Evolutionary conservation across 257 asterid species (phyloP).

Genomic region (Solanum gracilifrons): DNA sequence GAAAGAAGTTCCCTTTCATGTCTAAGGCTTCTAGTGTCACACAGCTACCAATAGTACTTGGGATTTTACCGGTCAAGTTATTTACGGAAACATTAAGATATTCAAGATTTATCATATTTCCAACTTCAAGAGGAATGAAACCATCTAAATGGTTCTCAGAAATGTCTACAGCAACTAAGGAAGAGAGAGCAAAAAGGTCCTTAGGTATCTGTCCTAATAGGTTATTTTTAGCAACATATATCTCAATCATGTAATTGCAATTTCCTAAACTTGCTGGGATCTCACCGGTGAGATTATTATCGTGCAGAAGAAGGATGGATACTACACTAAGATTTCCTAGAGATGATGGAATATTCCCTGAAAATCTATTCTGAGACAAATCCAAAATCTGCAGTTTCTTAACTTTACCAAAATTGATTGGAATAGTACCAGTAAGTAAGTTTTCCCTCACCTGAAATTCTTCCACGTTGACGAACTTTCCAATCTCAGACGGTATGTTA

Average conservation of each 20-base stretch:
- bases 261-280: conserved; percentile 10
- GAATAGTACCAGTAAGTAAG: conserved; percentile 12
- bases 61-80: conserved; percentile 8
- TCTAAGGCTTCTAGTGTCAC: conserved; percentile 1
- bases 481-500: conserved; percentile 10
- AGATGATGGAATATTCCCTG: conserved; percentile 4
- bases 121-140: conserved; percentile 13
- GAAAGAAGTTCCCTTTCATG: conserved; percentile 6
- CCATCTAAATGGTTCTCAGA: conserved; percentile 11
- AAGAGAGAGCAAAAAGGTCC: conserved; percentile 5
- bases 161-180: conserved; percentile 3
- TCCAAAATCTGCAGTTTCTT: background rate
- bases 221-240: conserved; percentile 4
- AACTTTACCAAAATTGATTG: conserved; percentile 3
- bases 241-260: background rate
- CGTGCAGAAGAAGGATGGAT: background rate
- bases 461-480: background rate
- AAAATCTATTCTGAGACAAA: conserved; percentile 7
- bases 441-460: conserved; percentile 2
- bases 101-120: conserved; percentile 3
- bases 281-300: background rate
- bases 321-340: conserved; percentile 12
- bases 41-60: conserved; percentile 13
- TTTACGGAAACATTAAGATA: conserved; percentile 7
- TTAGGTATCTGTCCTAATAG: conserved; percentile 3